Evolutionary conservation across 2,329 filamentous ascomycete genomes (phyloP).

Genomic region (Septoria linicola): DNA sequence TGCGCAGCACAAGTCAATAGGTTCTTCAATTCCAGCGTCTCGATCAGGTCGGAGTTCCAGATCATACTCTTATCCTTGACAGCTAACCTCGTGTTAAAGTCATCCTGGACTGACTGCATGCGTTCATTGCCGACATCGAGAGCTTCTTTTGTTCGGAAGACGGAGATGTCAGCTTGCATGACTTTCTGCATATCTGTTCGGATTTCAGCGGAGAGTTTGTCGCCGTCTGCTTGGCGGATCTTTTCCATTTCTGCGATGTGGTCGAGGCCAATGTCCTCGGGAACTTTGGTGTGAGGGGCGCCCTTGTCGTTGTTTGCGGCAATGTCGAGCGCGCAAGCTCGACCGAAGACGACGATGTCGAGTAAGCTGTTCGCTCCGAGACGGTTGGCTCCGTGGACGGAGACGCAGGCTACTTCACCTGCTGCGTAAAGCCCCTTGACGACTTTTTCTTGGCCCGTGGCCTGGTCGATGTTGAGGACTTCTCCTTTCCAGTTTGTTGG

Average conservation of each 20-base stretch:
- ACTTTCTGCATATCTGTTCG: slow-evolving; percentile 47
- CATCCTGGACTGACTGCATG: slow-evolving; percentile 39
- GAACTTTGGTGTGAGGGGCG: slow-evolving; percentile 37
- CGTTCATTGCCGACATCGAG: slow-evolving; percentile 37
- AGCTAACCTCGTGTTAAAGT: slow-evolving; percentile 40
- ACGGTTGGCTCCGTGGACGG: slow-evolving; percentile 51
- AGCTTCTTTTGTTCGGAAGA: slow-evolving; percentile 46
- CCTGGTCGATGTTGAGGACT: slow-evolving; percentile 43
- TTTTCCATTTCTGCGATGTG: slow-evolving; percentile 36
- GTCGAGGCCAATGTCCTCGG: slow-evolving; percentile 36
- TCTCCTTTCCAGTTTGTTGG: slow-evolving; percentile 53
- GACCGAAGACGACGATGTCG: slow-evolving; percentile 53
- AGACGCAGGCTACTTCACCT: slow-evolving; percentile 51
- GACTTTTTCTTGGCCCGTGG: slow-evolving; percentile 41
- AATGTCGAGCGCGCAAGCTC: slow-evolving; percentile 47
- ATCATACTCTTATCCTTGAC: slow-evolving; percentile 48
- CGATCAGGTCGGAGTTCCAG: slow-evolving; percentile 52
- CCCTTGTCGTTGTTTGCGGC: slow-evolving; percentile 42
- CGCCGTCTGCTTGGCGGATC: slow-evolving; percentile 42
- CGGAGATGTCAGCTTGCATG: slow-evolving; percentile 49
- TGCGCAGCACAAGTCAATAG: slow-evolving; percentile 49
- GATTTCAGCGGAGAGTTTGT: slow-evolving; percentile 41
- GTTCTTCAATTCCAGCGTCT: slow-evolving; percentile 50
- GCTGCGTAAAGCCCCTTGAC: slow-evolving; percentile 51
- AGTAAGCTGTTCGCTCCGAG: slow-evolving; percentile 52